These are phyloP conservation scores for Eimeria praecox DNA, from an alignment of 169 alveolate genomes.

Conservation along the genomic window DNA sequence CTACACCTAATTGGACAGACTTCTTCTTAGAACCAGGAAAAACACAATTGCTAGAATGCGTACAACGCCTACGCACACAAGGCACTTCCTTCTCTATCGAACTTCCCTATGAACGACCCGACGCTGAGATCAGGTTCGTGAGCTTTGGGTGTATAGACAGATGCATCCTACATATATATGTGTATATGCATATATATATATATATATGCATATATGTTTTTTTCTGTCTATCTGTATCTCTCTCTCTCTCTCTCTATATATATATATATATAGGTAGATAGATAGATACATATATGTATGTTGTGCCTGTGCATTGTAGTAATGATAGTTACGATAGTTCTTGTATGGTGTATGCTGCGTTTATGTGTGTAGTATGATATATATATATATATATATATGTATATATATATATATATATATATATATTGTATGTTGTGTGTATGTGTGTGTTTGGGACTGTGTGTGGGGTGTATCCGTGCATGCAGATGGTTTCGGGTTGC, in stretches of 20 bases:
- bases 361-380: too few relatives aligned
- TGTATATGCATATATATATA: neutral
- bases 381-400: too few relatives aligned
- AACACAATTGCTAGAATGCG: conserved; percentile 29
- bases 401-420: neutral
- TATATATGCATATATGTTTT: neutral
- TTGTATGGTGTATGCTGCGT: too few relatives aligned
- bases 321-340: too few relatives aligned
- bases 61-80: conserved; percentile 7
- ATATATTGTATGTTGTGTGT: too few relatives aligned
- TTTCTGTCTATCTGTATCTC: too few relatives aligned
- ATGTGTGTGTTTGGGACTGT: too few relatives aligned
- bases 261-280: neutral
- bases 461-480: neutral
- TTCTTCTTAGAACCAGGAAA: conserved; percentile 49
- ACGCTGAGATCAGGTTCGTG: conserved; percentile 1
- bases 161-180: neutral
- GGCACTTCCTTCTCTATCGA: conserved; percentile 42
- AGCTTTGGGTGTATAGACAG: neutral
- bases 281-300: neutral
- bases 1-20: conserved; percentile 10
- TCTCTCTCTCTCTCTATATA: too few relatives aligned
- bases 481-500: conserved; percentile 48
- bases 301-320: too few relatives aligned
- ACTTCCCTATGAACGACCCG: conserved; percentile 22